Conservation (phyloP, 306 rosid species). For the Arachis hypogaea region DNA sequence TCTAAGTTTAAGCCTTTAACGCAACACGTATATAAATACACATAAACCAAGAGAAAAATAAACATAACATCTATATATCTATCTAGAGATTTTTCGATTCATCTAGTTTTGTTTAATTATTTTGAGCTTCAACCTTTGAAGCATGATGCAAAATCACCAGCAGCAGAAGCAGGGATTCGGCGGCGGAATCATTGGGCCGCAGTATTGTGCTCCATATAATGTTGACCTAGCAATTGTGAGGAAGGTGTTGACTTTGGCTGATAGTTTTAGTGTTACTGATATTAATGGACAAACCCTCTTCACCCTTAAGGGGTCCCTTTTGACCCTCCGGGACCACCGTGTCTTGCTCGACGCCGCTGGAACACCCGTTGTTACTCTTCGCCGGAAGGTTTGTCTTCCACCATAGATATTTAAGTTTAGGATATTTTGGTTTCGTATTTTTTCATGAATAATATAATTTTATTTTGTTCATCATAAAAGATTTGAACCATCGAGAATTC, state of each 20-base stretch:
- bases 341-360: slow-evolving; percentile 53
- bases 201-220: slow-evolving; percentile 49
- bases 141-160: neutral
- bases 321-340: slow-evolving; percentile 50
- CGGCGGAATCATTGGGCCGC: slow-evolving; percentile 47
- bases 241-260: slow-evolving; percentile 46
- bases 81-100: no score
- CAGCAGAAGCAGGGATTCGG: no score
- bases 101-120: no score
- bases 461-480: no score
- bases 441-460: no score
- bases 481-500: no score
- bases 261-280: slow-evolving; percentile 52
- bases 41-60: no score
- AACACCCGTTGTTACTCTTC: slow-evolving; percentile 45
- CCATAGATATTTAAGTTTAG: neutral
- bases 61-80: no score
- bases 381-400: slow-evolving; percentile 48
- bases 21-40: no score
- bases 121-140: no score
- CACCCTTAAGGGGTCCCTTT: slow-evolving; percentile 49
- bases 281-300: slow-evolving; percentile 51
- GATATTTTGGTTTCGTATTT: neutral
- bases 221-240: slow-evolving; percentile 49
- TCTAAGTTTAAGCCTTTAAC: no score